Evolutionary conservation across 192 early-diverging fungal genomes (phyloP).

Genomic region (Irineochytrium annulatum): DNA sequence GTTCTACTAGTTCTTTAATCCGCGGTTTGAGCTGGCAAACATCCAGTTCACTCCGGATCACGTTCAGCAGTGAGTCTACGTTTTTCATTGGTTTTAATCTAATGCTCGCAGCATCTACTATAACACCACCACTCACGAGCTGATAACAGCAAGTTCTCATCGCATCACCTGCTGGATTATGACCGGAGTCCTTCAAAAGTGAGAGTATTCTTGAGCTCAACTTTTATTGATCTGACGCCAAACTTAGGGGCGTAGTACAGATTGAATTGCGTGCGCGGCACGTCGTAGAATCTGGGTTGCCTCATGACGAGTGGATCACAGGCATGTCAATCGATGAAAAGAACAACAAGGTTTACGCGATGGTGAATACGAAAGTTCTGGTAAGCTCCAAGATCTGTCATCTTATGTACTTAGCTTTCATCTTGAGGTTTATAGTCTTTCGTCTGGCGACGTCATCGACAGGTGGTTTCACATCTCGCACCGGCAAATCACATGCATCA

Average conservation of each 20-base stretch:
- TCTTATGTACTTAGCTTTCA: neutral
- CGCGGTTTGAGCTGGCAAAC: conserved; percentile 37
- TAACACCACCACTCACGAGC: conserved; percentile 23
- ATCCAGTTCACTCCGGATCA: conserved; percentile 28
- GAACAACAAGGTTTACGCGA: conserved; percentile 27
- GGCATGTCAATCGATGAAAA: conserved; percentile 26
- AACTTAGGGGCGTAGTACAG: conserved; percentile 17
- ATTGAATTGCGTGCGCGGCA: conserved; percentile 22
- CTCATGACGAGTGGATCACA: conserved; percentile 44
- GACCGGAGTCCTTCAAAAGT: conserved; percentile 20
- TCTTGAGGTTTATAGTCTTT: conserved; percentile 20
- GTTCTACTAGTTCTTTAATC: conserved; percentile 42
- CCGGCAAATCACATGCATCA: conserved; percentile 36
- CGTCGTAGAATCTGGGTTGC: conserved; percentile 22
- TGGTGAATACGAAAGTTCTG: conserved; percentile 39
- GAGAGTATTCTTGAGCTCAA: neutral
- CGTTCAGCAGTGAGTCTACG: conserved; percentile 35
- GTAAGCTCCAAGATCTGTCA: conserved; percentile 11
- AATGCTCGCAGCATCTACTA: conserved; percentile 27
- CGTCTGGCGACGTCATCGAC: conserved; percentile 21
- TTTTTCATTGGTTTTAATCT: neutral
- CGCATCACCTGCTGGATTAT: conserved; percentile 17
- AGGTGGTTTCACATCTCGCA: conserved; percentile 24
- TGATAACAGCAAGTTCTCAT: conserved; percentile 41
- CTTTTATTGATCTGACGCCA: neutral